Evolutionary conservation across 1,139 yeast genomes (phyloP).

Genomic region (Protomyces inundatus): DNA sequence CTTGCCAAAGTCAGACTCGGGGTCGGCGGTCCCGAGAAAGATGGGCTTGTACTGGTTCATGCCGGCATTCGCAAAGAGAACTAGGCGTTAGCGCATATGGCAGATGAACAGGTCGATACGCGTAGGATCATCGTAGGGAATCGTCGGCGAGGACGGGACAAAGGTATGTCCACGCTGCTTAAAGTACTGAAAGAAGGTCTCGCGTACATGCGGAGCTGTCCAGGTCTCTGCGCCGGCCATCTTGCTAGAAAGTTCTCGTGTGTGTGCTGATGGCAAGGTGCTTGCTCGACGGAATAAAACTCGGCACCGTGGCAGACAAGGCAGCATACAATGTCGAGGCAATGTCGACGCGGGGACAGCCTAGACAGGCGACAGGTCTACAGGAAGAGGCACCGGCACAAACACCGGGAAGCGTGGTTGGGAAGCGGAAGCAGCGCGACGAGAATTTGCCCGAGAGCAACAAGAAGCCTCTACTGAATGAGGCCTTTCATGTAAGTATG

Average conservation of each 20-base stretch:
- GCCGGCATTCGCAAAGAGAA: constrained; percentile 27
- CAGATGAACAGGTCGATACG: constrained; percentile 52
- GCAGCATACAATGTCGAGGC: no score
- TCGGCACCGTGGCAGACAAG: no score
- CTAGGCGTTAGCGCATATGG: constrained; percentile 44
- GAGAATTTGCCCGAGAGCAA: neutral
- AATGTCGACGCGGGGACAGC: no score
- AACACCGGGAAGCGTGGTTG: neutral
- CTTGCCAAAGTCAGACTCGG: constrained; percentile 75
- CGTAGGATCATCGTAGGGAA: constrained; percentile 97
- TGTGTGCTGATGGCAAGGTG: no score
- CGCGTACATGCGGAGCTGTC: constrained; percentile 54
- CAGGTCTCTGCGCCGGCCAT: neutral
- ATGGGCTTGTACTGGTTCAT: constrained; percentile 91
- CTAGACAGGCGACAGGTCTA: no score
- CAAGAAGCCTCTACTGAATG: constrained; percentile 7
- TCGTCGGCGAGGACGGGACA: constrained; percentile 89
- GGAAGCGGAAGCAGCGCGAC: constrained; percentile 7
- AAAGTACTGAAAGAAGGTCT: constrained; percentile 78
- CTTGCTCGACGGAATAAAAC: no score
- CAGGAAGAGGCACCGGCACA: no score
- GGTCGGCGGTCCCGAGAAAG: constrained; percentile 94
- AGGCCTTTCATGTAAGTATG: constrained; percentile 13
- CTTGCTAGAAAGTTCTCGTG: neutral
- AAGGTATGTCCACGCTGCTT: constrained; percentile 60